Conservation (phyloP, 805 yeast genomes). For the Torulaspora gathmanii region DNA sequence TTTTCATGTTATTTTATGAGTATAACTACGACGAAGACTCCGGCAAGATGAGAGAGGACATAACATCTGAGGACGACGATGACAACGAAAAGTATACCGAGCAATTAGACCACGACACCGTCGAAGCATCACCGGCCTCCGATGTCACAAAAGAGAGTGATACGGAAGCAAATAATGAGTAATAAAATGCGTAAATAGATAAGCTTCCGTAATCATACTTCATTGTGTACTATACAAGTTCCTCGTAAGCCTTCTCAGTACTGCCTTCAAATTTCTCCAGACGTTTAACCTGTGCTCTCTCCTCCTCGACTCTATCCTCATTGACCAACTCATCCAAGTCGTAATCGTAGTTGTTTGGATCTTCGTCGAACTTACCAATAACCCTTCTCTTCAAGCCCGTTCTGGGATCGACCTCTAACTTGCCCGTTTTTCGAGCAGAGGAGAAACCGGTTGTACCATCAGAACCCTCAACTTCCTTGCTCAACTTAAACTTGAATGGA, state of each 20-base stretch:
- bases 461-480: slow-evolving; percentile 9
- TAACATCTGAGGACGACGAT: slow-evolving; percentile 20
- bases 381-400: slow-evolving; percentile 34
- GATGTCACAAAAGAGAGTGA: neutral
- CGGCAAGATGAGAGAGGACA: slow-evolving; percentile 30
- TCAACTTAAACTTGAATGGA: slow-evolving; percentile 26
- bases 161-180: neutral
- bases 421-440: slow-evolving; percentile 12
- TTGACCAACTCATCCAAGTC: slow-evolving; percentile 45
- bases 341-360: slow-evolving; percentile 45
- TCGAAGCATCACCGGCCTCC: neutral
- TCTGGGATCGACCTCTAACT: slow-evolving; percentile 24
- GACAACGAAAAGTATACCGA: slow-evolving; percentile 15
- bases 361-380: slow-evolving; percentile 28
- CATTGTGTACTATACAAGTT: slow-evolving; percentile 19
- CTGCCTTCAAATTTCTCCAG: slow-evolving; percentile 21
- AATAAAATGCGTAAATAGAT: neutral
- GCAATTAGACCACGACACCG: neutral
- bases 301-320: slow-evolving; percentile 32
- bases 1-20: slow-evolving; percentile 90
- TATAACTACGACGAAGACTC: slow-evolving; percentile 38
- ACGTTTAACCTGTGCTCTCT: slow-evolving; percentile 17
- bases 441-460: slow-evolving; percentile 8
- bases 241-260: slow-evolving; percentile 20
- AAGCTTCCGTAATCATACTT: neutral